Evolutionary conservation across 1,284 basidiomycete species (phyloP), one percentile per base, ranked within the genome.

Genomic region (Heterobasidion parviporum): DNA sequence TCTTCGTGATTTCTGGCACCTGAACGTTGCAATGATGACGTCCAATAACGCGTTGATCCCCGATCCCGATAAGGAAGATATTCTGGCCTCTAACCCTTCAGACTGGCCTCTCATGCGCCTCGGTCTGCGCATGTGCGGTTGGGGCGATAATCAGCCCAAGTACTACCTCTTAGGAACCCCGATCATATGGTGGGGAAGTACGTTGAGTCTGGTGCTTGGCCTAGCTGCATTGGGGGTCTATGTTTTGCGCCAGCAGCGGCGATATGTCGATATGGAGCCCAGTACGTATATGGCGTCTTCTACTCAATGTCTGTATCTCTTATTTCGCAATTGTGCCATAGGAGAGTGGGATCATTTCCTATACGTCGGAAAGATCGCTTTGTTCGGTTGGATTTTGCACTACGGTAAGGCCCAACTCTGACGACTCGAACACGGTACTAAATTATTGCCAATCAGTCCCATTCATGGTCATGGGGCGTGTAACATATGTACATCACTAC

Each of bases 21-120:
- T 99, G 57, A 99, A 99, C 66, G 92, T 99, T 14, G 96, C 95
- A 14, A 99, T 99, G 97, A 96, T 97, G 93, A 98, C 94, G 0
- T 97, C 95, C 5, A 99, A 99, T 78, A 99, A 99, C 69, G 95
- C 97, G 0, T 85, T 99, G 54, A 74, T 98, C 48, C 96, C 96
- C 0, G 94, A 99, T 65, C 92, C 94, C 0, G 96, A 99, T 77
- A 99, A 99, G 74, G 92, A 95, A 63, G 96, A 99, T 68, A 93
- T 98, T 63, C 83, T 99, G 53, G 95, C 96, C 0, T 96, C 93
- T 38, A 83, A 82, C 63, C 95, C 96, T 0, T 78, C 80, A 50
- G 95, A 99, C 68, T 99, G 97, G 96, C 96, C 96, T 0, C 89
- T 89, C 74, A 77, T 98, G 50, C 83, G 84, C 55, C 79, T 92